Conservation (phyloP, 1,139 yeast species). For the Kodamaea plutei region DNA sequence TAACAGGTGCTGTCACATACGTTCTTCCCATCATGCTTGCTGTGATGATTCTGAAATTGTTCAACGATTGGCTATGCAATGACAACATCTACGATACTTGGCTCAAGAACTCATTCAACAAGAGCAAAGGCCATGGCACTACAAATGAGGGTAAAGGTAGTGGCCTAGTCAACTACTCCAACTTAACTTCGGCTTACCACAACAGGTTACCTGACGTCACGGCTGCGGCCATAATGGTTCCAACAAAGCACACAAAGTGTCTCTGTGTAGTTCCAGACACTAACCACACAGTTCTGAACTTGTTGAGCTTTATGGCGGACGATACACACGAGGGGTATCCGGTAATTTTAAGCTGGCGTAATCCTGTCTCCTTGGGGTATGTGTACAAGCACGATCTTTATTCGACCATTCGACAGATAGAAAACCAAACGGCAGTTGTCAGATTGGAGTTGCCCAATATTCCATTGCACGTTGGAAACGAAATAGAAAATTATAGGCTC, state of each 20-base stretch:
- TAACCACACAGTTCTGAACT: constrained; percentile 20
- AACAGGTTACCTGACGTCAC: constrained; percentile 33
- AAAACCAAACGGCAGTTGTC: constrained; percentile 11
- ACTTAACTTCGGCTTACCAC: constrained; percentile 27
- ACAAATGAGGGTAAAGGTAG: constrained; percentile 38
- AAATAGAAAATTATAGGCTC: not conserved
- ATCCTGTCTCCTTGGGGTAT: constrained; percentile 36
- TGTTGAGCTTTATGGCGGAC: constrained; percentile 22
- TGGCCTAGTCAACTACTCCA: constrained; percentile 36
- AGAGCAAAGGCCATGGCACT: constrained; percentile 2
- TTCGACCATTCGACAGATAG: constrained; percentile 13
- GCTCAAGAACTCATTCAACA: constrained; percentile 31
- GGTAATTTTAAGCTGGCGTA: constrained; percentile 21
- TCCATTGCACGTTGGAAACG: not conserved
- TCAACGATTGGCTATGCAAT: constrained; percentile 44
- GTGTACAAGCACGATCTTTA: constrained; percentile 27
- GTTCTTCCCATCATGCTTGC: constrained; percentile 58
- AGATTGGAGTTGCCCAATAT: constrained; percentile 21
- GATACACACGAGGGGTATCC: constrained; percentile 47
- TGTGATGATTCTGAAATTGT: constrained; percentile 49
- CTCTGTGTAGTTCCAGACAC: constrained; percentile 26
- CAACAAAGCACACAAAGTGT: constrained; percentile 25
- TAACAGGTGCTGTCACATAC: constrained; percentile 58
- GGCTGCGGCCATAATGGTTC: constrained; percentile 31
- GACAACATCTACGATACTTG: constrained; percentile 49